These are phyloP conservation scores for Erythrophleum fordii DNA, from an alignment of 306 rosid genomes.

Conservation along the genomic window DNA sequence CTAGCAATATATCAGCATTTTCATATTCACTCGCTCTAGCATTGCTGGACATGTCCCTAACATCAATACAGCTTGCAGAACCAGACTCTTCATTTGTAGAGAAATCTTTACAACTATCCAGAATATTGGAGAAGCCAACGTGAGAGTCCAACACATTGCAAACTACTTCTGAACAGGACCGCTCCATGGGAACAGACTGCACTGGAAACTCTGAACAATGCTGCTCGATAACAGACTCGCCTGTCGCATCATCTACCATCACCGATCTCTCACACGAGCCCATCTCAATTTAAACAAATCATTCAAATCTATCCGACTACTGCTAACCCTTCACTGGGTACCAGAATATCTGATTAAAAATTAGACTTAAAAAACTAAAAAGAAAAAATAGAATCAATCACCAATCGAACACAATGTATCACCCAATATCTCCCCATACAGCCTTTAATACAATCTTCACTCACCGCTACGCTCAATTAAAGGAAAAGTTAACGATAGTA, in stretches of 20 bases:
- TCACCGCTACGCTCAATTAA: slow-evolving; percentile 3
- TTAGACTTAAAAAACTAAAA: background rate
- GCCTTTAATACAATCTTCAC: slow-evolving; percentile 20
- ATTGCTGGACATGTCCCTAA: slow-evolving; percentile 38
- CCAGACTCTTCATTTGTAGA: slow-evolving; percentile 32
- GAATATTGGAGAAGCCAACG: slow-evolving; percentile 32
- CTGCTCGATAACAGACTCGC: slow-evolving; percentile 37
- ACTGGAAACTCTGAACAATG: slow-evolving; percentile 43
- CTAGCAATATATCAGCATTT: slow-evolving; percentile 38
- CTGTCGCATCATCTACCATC: slow-evolving; percentile 38
- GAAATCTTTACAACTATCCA: slow-evolving; percentile 37
- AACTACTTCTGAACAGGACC: slow-evolving; percentile 34
- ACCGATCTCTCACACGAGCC: slow-evolving; percentile 47
- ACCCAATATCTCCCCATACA: slow-evolving; percentile 29
- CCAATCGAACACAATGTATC: slow-evolving; percentile 39
- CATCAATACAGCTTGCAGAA: slow-evolving; percentile 42
- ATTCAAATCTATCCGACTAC: slow-evolving; percentile 28
- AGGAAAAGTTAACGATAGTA: background rate
- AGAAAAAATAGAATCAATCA: background rate
- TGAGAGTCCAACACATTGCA: slow-evolving; percentile 34
- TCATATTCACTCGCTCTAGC: slow-evolving; percentile 46
- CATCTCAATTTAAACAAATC: slow-evolving; percentile 41
- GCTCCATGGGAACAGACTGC: slow-evolving; percentile 48
- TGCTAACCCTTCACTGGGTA: slow-evolving; percentile 17
- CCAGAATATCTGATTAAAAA: background rate